Evolutionary conservation across 179 eudicot species (phyloP), one percentile per base, ranked within the genome.

Genomic region (Heliamphora pulchella): DNA sequence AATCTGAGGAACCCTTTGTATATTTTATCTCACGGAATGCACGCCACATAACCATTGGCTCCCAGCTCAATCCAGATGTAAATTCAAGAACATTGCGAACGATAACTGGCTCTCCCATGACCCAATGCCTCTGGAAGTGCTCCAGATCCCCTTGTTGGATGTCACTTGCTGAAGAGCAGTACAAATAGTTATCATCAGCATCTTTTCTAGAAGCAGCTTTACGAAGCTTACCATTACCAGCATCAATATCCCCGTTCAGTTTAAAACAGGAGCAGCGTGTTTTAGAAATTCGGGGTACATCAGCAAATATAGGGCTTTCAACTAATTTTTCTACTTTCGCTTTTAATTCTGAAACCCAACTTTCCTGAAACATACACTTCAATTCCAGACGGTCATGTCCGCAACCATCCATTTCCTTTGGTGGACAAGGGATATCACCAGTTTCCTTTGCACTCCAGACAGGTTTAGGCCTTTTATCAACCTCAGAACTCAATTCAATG

Each of bases 11-110:
- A 61, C 78, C 78, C 17, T 67, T 75, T 1, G 63, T 65, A 70
- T 76, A 81, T 64, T 54, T 70, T 22, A 87, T 76, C 79, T 90
- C 83, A 61, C 93, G 91, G 54, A 89, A 82, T 48, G 96, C 91
- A 80, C 92, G 93, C 93, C 91, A 91, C 93, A 91, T 91, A 43
- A 91, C 93, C 91, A 90, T 83, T 6, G 96, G 93, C 22, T 89
- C 91, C 96, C 96, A 91, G 82, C 93, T 91, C 76, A 91, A 81
- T 46, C 94, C 97, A 75, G 81, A 77, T 61, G 92, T 75, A n/a
- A 85, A 85, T 51, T 91, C 84, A 47, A 89, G 85, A 58, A 85
- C 89, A 76, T 81, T 75, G 31, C 89, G 74, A 13, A 92, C 91
- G 18, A 91, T 84, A 17, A 91, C 80, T 8, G 94, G 97, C 83